Percentiles rank a stretch among this genome's conserved stretches.
These are phyloP conservation scores for Pythium dissotocum DNA, from an alignment of 352 stramenopile genomes.

Conservation along the genomic window DNA sequence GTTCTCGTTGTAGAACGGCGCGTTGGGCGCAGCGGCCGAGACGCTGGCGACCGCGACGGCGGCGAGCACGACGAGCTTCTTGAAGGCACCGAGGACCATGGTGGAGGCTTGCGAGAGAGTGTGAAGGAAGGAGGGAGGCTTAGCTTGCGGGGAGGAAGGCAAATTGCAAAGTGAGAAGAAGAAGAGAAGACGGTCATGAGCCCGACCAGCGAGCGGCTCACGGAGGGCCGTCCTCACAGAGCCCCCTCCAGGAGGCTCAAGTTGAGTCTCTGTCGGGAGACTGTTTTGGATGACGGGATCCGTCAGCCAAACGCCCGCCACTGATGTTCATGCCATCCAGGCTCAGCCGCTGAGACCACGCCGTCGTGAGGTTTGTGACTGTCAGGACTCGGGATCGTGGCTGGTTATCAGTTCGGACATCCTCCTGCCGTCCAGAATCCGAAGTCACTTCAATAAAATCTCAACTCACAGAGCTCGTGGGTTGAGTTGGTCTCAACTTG, in stretches of 20 bases:
- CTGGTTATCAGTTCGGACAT: conserved; percentile 3
- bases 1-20: conserved; percentile 29
- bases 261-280: too few species aligned
- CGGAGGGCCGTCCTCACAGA: too few species aligned
- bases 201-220: too few species aligned
- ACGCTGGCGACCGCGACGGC: conserved; percentile 14
- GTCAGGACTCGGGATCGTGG: neutral
- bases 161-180: conserved; percentile 21
- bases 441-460: neutral
- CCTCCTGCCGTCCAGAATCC: neutral
- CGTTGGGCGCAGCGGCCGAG: conserved; percentile 20
- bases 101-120: neutral
- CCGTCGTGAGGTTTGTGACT: neutral
- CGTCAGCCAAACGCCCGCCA: too few species aligned
- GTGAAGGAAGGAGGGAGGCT: neutral
- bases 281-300: too few species aligned
- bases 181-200: too few species aligned
- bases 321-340: too few species aligned
- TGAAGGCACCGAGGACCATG: conserved; percentile 31
- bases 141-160: conserved; percentile 3
- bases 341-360: too few species aligned
- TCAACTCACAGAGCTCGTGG: neutral
- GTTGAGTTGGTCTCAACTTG: too few species aligned
- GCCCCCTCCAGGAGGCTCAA: too few species aligned
- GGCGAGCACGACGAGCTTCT: conserved; percentile 28